phyloP scores from a whole-genome alignment of 371 early-diverging fungal species.

The Batrachochytrium dendrobatidis region DNA sequence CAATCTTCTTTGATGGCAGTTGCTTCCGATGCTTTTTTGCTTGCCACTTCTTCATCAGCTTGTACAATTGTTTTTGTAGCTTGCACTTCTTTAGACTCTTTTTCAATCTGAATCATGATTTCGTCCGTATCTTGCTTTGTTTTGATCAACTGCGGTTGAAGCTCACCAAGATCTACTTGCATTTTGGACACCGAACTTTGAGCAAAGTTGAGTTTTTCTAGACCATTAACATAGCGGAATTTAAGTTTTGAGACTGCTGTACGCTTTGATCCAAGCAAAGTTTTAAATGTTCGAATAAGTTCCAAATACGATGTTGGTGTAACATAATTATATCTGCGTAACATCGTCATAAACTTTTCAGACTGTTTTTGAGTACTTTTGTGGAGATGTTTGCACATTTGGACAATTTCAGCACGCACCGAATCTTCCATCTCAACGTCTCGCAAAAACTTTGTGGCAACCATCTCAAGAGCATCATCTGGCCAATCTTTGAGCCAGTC shows the following conservation, averaged over 20 bases:
- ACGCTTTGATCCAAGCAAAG: constrained; percentile 33
- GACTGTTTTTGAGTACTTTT: constrained; percentile 36
- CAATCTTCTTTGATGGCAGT: constrained; percentile 46
- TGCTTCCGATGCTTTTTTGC: constrained; percentile 39
- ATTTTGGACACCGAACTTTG: constrained; percentile 43
- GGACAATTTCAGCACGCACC: constrained; percentile 29
- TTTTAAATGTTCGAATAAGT: constrained; percentile 45
- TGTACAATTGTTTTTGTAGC: constrained; percentile 37
- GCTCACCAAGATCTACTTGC: constrained; percentile 44
- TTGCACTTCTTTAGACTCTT: constrained; percentile 41
- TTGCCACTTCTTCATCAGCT: constrained; percentile 47
- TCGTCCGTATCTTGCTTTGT: constrained; percentile 41
- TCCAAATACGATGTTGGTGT: constrained; percentile 49
- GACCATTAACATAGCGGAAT: constrained; percentile 40
- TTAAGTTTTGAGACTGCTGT: constrained; percentile 32
- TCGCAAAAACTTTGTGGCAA: constrained; percentile 39
- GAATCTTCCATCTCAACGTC: constrained; percentile 37
- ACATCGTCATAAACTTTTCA: constrained; percentile 24
- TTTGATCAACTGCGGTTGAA: constrained; percentile 46
- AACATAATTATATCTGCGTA: constrained; percentile 45
- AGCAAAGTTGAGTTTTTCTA: constrained; percentile 47
- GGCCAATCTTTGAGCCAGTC: constrained; percentile 53
- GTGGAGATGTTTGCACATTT: constrained; percentile 48
- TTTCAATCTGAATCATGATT: constrained; percentile 46
- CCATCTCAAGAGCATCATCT: constrained; percentile 45